Conservation (phyloP, 1,139 yeast genomes). For the Blastobotrys niveus region DNA sequence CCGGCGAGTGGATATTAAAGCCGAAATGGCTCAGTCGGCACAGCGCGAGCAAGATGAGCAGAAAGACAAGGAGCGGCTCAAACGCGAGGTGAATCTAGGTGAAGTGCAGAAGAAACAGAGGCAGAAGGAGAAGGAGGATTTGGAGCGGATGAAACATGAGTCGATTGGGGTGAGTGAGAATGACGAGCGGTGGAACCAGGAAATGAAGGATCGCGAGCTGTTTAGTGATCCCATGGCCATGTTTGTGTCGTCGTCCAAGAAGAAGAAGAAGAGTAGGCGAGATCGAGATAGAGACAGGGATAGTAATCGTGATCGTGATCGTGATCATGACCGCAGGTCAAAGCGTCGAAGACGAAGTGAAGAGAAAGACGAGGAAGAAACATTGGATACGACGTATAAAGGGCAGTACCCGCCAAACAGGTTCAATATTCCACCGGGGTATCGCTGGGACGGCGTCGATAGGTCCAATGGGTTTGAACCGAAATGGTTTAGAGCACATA, state of each 20-base stretch:
- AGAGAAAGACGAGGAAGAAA: background rate
- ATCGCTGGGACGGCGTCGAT: slow-evolving; percentile 90
- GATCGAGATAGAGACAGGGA: background rate
- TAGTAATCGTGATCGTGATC: background rate
- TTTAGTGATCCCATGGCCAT: slow-evolving; percentile 67
- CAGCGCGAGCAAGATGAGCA: slow-evolving; percentile 19
- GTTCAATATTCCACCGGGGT: slow-evolving; percentile 72
- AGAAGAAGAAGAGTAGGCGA: background rate
- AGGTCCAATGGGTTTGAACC: slow-evolving; percentile 87
- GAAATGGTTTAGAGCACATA: slow-evolving; percentile 50
- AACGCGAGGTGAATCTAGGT: slow-evolving; percentile 41
- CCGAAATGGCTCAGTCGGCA: slow-evolving; percentile 30
- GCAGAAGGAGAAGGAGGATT: slow-evolving; percentile 25
- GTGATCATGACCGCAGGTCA: background rate
- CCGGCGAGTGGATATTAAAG: slow-evolving; percentile 41
- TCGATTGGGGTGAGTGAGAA: slow-evolving; percentile 36
- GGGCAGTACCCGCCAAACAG: slow-evolving; percentile 61
- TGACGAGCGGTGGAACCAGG: slow-evolving; percentile 39
- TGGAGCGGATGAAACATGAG: slow-evolving; percentile 32
- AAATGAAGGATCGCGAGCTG: slow-evolving; percentile 35
- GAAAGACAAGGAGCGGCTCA: slow-evolving; percentile 32
- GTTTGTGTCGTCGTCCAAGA: slow-evolving; percentile 33
- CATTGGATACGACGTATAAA: slow-evolving; percentile 31
- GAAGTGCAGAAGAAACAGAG: slow-evolving; percentile 39
- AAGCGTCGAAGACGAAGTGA: background rate